These are phyloP conservation scores for Zygosaccharomyces siamensis DNA, from an alignment of 805 yeast genomes.

Conservation along the genomic window DNA sequence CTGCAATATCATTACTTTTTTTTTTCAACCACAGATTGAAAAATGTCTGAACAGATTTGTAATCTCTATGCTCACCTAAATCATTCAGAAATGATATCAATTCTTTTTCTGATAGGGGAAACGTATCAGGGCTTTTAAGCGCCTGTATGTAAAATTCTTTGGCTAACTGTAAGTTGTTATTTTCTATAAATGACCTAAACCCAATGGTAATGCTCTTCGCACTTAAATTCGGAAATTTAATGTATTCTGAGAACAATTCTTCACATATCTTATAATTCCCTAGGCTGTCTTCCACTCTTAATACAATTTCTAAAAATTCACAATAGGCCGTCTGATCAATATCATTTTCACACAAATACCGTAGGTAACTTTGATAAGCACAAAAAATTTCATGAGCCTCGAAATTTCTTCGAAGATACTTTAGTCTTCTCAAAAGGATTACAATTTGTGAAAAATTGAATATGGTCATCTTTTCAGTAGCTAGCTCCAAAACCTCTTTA, in stretches of 20 bases:
- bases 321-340: conserved; percentile 3
- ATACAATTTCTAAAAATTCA: conserved; percentile 15
- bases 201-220: conserved; percentile 24
- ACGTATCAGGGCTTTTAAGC: conserved; percentile 28
- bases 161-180: conserved; percentile 27
- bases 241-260: conserved; percentile 26
- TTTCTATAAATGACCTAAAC: conserved; percentile 26
- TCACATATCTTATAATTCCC: conserved; percentile 25
- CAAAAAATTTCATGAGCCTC: conserved; percentile 24
- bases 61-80: conserved; percentile 18
- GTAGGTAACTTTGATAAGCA: conserved; percentile 10
- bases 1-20: conserved; percentile 1
- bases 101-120: conserved; percentile 21
- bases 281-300: conserved; percentile 19
- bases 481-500: conserved; percentile 9
- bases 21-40: conserved; percentile 25
- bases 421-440: conserved; percentile 14
- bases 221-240: conserved; percentile 21
- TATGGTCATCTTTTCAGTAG: conserved; percentile 6
- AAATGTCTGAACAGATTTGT: conserved; percentile 19
- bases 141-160: conserved; percentile 32
- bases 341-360: conserved; percentile 5
- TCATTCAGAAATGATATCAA: conserved; percentile 20
- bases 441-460: conserved; percentile 21
- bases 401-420: conserved; percentile 9